phyloP scores from a whole-genome alignment of 1,139 yeast genomes.

The Hyphopichia burtonii region DNA sequence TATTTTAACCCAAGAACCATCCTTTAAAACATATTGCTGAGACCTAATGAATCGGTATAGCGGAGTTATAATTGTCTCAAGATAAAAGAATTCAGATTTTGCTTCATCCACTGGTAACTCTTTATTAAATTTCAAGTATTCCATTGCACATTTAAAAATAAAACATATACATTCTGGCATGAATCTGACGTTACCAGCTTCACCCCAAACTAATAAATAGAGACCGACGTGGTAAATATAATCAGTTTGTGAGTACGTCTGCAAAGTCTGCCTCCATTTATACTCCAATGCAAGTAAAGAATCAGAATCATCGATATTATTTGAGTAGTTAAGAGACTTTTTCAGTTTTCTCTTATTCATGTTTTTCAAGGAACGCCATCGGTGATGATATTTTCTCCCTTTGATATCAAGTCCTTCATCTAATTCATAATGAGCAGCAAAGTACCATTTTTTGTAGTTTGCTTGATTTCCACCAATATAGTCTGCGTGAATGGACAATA shows the following conservation, averaged over 20 bases:
- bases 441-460: constrained; percentile 44
- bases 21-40: constrained; percentile 37
- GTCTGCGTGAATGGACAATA: constrained; percentile 38
- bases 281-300: constrained; percentile 18
- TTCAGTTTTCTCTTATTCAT: constrained; percentile 6
- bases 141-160: constrained; percentile 32
- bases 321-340: constrained; percentile 9
- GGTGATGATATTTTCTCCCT: constrained; percentile 6
- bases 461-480: constrained; percentile 43
- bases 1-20: constrained; percentile 44
- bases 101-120: neutral
- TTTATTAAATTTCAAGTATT: constrained; percentile 9
- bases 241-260: constrained; percentile 15
- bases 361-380: constrained; percentile 12
- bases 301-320: constrained; percentile 15
- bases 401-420: constrained; percentile 12
- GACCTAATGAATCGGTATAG: constrained; percentile 40
- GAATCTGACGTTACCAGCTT: constrained; percentile 41
- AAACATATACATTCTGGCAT: constrained; percentile 46
- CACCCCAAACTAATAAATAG: constrained; percentile 44
- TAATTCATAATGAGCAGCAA: constrained; percentile 29
- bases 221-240: constrained; percentile 30
- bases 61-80: constrained; percentile 45
- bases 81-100: constrained; percentile 18
- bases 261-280: constrained; percentile 25